Evolutionary conservation across 2,329 filamentous ascomycete species (phyloP).

Genomic region (Fusarium sp.): DNA sequence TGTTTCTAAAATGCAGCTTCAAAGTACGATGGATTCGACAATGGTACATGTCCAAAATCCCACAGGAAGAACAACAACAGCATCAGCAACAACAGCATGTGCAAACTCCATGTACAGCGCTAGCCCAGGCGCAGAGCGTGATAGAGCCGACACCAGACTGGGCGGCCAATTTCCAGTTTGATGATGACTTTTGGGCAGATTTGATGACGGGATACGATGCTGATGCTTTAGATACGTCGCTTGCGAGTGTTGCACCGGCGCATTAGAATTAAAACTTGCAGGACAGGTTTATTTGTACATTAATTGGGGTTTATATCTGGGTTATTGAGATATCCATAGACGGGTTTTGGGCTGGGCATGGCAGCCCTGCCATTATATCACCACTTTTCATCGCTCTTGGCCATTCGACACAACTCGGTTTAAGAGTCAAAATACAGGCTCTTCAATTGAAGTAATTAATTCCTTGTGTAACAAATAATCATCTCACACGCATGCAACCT

Average conservation of each 20-base stretch:
- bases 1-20: slow-evolving; percentile 49
- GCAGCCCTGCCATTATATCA: neutral
- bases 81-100: neutral
- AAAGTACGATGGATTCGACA: slow-evolving; percentile 55
- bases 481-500: neutral
- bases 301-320: neutral
- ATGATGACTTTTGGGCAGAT: slow-evolving; percentile 47
- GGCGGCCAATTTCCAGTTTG: slow-evolving; percentile 43
- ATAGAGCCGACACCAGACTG: slow-evolving; percentile 30
- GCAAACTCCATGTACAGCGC: slow-evolving; percentile 9
- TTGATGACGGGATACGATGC: slow-evolving; percentile 40
- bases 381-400: neutral
- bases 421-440: neutral
- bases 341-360: neutral
- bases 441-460: neutral
- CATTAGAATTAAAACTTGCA: neutral
- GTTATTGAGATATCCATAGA: neutral
- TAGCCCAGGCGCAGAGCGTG: slow-evolving; percentile 1
- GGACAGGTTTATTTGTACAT: neutral
- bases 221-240: slow-evolving; percentile 21
- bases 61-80: slow-evolving; percentile 29
- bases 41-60: slow-evolving; percentile 50
- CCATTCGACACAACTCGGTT: neutral
- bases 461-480: neutral
- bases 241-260: neutral